Conservation (phyloP, 352 stramenopile genomes). For the Globisporangium spiculum region DNA sequence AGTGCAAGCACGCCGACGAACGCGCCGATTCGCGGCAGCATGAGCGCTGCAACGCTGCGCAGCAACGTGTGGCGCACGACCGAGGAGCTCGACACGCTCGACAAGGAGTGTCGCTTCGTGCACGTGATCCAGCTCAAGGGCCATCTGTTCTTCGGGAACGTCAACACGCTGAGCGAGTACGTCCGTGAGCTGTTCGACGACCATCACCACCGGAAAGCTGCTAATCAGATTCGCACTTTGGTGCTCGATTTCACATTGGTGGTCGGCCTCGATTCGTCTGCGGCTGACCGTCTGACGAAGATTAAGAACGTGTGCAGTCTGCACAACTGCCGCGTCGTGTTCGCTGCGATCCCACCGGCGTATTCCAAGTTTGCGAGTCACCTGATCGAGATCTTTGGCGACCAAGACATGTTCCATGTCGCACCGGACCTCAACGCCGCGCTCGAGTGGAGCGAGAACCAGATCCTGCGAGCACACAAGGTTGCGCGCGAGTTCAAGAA, state of each 20-base stretch:
- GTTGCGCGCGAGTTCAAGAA: conserved; percentile 17
- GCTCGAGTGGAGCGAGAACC: conserved; percentile 72
- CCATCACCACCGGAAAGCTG: neutral
- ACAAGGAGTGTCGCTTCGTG: conserved; percentile 76
- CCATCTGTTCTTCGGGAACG: conserved; percentile 90
- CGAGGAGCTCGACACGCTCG: conserved; percentile 78
- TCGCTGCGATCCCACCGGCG: conserved; percentile 56
- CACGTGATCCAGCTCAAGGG: conserved; percentile 77
- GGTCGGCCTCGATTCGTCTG: conserved; percentile 87
- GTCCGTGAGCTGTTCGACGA: conserved; percentile 70
- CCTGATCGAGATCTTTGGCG: conserved; percentile 48
- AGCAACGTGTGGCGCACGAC: conserved; percentile 73
- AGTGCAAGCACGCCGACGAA: conserved; percentile 79
- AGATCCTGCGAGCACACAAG: conserved; percentile 44
- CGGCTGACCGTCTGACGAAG: conserved; percentile 71
- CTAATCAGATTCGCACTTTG: conserved; percentile 41
- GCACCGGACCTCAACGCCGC: conserved; percentile 59
- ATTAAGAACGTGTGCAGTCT: conserved; percentile 76
- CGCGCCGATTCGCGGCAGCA: conserved; percentile 87
- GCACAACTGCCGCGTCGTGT: conserved; percentile 64
- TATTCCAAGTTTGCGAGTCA: conserved; percentile 66
- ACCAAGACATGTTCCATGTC: conserved; percentile 50
- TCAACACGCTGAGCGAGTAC: conserved; percentile 87
- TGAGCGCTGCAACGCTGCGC: conserved; percentile 89
- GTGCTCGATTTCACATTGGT: conserved; percentile 94